Evolutionary conservation across 495 filamentous ascomycete genomes (phyloP).

Genomic region (Talaromyces nanjingensis): DNA sequence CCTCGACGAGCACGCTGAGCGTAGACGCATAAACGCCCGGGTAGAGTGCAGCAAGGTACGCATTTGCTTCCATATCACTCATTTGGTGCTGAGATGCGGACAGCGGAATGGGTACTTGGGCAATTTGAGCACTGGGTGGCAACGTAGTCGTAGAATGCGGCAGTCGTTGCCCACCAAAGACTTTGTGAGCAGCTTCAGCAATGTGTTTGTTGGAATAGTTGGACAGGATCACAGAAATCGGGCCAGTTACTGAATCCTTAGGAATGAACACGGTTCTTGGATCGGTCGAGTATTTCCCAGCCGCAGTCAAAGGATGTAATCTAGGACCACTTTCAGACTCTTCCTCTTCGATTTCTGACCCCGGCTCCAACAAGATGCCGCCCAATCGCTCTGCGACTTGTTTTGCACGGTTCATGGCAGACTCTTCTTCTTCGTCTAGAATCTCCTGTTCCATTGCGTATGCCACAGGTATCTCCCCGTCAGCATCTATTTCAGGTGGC

Average conservation of each 20-base stretch:
- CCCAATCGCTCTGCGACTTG: constrained; percentile 41
- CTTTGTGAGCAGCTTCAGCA: constrained; percentile 53
- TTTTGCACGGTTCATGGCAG: constrained; percentile 30
- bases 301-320: constrained; percentile 57
- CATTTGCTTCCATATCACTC: constrained; percentile 82
- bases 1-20: constrained; percentile 69
- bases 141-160: constrained; percentile 64
- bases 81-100: constrained; percentile 65
- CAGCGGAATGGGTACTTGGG: constrained; percentile 63
- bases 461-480: constrained; percentile 25
- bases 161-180: constrained; percentile 68
- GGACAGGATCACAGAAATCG: constrained; percentile 57
- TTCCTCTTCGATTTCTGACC: constrained; percentile 44
- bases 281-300: constrained; percentile 56
- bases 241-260: constrained; percentile 54
- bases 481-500: constrained; percentile 19
- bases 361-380: constrained; percentile 39
- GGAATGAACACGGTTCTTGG: constrained; percentile 70
- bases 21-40: constrained; percentile 72
- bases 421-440: constrained; percentile 22
- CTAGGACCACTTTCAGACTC: constrained; percentile 29
- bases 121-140: constrained; percentile 37
- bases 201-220: constrained; percentile 68
- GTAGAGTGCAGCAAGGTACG: constrained; percentile 69
- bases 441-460: constrained; percentile 35